phyloP scores from a whole-genome alignment of 73 alveolate species.

The Tetrahymena elliotti region DNA sequence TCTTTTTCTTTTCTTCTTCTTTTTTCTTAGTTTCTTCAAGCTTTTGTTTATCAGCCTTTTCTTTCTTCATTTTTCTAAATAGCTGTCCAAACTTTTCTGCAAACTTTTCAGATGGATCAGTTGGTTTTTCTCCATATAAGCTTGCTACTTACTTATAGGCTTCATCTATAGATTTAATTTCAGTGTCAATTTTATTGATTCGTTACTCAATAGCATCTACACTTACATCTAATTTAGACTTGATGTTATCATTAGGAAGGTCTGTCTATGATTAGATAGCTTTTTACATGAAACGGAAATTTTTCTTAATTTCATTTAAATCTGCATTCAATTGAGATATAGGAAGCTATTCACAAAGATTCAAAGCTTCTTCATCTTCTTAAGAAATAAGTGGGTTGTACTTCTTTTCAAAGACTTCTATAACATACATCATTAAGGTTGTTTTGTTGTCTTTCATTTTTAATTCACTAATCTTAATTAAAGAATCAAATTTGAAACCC shows the following conservation, averaged over 20 bases:
- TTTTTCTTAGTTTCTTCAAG: neutral
- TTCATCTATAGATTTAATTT: constrained; percentile 23
- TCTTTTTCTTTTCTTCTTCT: constrained; percentile 22
- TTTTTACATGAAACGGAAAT: neutral
- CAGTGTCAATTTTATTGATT: neutral
- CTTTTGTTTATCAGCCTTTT: neutral
- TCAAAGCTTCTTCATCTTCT: constrained; percentile 44
- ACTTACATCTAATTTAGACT: neutral
- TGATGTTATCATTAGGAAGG: constrained; percentile 32
- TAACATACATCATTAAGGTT: constrained; percentile 52
- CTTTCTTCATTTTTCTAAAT: constrained; percentile 10
- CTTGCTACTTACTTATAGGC: constrained; percentile 20
- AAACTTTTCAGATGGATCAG: constrained; percentile 36
- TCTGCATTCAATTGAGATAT: constrained; percentile 20
- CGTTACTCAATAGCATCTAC: neutral
- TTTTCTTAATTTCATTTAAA: constrained; percentile 30
- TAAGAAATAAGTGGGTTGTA: constrained; percentile 4
- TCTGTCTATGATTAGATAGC: constrained; percentile 39
- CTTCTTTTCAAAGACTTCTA: constrained; percentile 31
- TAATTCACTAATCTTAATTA: constrained; percentile 57
- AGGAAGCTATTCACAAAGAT: constrained; percentile 27
- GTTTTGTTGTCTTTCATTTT: constrained; percentile 63
- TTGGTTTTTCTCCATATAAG: constrained; percentile 36
- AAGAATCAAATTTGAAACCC: constrained; percentile 64
- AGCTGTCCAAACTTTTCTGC: constrained; percentile 24